Evolutionary conservation across 2,329 filamentous ascomycete genomes (phyloP).

Genomic region (Exophiala alcalophila): DNA sequence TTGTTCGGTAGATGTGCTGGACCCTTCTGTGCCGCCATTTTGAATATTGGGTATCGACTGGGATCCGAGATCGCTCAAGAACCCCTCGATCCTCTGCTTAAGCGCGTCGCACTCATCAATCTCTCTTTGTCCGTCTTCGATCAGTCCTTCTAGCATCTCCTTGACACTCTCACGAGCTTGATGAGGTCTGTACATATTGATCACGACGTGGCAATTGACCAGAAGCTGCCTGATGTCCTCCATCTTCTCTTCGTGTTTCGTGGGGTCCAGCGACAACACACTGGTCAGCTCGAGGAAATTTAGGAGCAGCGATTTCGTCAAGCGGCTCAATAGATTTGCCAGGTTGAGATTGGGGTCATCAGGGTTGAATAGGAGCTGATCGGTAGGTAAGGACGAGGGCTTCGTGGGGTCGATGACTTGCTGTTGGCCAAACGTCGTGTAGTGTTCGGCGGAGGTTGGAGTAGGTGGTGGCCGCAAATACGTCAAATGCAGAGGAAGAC

Average conservation of each 20-base stretch:
- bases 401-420: constrained; percentile 50
- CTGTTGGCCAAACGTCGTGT: constrained; percentile 78
- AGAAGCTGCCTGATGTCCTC: constrained; percentile 76
- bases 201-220: constrained; percentile 86
- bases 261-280: constrained; percentile 63
- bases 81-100: constrained; percentile 61
- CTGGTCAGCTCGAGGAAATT: constrained; percentile 86
- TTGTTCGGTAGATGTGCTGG: not conserved
- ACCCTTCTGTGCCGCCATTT: constrained; percentile 9
- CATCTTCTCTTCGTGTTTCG: constrained; percentile 56
- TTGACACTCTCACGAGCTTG: constrained; percentile 88
- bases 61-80: constrained; percentile 35
- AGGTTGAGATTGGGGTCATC: constrained; percentile 45
- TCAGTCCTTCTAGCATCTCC: constrained; percentile 78
- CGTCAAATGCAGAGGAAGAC: constrained; percentile 66
- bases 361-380: constrained; percentile 59
- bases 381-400: constrained; percentile 42
- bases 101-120: constrained; percentile 73
- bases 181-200: constrained; percentile 92
- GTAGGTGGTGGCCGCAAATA: constrained; percentile 78
- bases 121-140: constrained; percentile 70
- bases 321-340: constrained; percentile 64
- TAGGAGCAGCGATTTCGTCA: constrained; percentile 75
- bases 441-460: constrained; percentile 55
- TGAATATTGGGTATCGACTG: constrained; percentile 15